phyloP scores from a whole-genome alignment of 2,329 filamentous ascomycete species.

The Aulographum hederae region DNA sequence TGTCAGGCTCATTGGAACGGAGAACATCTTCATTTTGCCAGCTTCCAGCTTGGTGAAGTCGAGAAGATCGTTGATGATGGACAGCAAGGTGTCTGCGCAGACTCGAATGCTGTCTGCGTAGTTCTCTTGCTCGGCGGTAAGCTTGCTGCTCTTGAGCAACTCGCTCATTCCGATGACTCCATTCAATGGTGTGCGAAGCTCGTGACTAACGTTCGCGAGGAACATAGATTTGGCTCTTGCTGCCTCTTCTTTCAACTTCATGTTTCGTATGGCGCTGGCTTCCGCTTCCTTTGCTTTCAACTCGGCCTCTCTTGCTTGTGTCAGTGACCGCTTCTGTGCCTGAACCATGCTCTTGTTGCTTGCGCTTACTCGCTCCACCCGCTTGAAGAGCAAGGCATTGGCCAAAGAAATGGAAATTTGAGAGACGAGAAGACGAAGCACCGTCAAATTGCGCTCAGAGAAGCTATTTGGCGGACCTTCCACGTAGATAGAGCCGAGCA shows the following conservation, averaged over 20 bases:
- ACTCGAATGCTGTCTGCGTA: conserved; percentile 46
- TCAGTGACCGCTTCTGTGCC: conserved; percentile 55
- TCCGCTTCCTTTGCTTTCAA: conserved; percentile 61
- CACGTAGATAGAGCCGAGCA: conserved; percentile 59
- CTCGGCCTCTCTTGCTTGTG: conserved; percentile 54
- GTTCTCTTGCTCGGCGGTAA: conserved; percentile 40
- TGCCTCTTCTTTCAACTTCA: conserved; percentile 67
- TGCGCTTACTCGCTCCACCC: conserved; percentile 58
- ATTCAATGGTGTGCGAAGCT: conserved; percentile 40
- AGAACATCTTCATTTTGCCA: conserved; percentile 42
- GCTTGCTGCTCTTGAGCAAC: conserved; percentile 36
- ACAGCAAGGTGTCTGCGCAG: conserved; percentile 38
- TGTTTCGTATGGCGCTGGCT: conserved; percentile 57
- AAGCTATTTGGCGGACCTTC: conserved; percentile 60
- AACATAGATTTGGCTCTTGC: conserved; percentile 73
- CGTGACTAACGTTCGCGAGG: conserved; percentile 32
- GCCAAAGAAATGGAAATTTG: conserved; percentile 52
- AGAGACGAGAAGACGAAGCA: conserved; percentile 51
- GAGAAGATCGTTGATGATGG: conserved; percentile 33
- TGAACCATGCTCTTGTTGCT: conserved; percentile 64
- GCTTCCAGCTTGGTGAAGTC: conserved; percentile 34
- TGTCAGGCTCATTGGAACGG: conserved; percentile 28
- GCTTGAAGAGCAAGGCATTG: conserved; percentile 45
- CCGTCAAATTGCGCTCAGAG: conserved; percentile 43
- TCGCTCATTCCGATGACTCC: conserved; percentile 41